A percentile compares a stretch with the other conserved stretches of the same genome.
These are phyloP conservation scores for Cymodocea nodosa DNA, from an alignment of 116 monocot species.

Conservation along the genomic window DNA sequence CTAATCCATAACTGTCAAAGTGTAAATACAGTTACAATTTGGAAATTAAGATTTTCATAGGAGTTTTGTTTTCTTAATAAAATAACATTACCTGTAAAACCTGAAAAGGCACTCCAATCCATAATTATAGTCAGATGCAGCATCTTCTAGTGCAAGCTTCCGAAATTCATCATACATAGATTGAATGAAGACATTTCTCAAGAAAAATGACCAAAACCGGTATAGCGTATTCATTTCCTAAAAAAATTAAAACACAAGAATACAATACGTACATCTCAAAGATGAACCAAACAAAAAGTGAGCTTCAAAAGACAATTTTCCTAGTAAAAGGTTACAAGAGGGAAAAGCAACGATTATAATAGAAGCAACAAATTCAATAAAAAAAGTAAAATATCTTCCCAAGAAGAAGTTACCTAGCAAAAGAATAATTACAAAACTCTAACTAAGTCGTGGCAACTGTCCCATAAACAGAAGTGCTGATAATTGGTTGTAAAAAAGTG, in stretches of 20 bases:
- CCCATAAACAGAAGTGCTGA: too few relatives aligned
- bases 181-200: conserved; percentile 59
- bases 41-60: not conserved
- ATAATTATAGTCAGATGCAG: conserved; percentile 76
- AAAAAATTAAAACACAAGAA: not conserved
- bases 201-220: conserved; percentile 94
- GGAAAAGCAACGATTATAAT: too few relatives aligned
- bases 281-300: not conserved
- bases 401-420: too few relatives aligned
- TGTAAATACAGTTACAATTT: not conserved
- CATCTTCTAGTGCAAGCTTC: conserved; percentile 82
- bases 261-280: not conserved
- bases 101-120: conserved; percentile 98
- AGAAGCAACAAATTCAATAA: too few relatives aligned
- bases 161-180: conserved; percentile 83
- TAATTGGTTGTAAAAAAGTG: too few relatives aligned
- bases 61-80: not conserved
- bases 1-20: conserved; percentile 80
- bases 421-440: too few relatives aligned
- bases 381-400: too few relatives aligned
- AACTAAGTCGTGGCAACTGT: too few relatives aligned
- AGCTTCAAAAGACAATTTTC: too few relatives aligned
- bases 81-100: conserved; percentile 70
- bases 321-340: too few relatives aligned
- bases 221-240: conserved; percentile 99